Evolutionary conservation across 495 filamentous ascomycete genomes (phyloP).

Genomic region (Achaetomiella virescens): DNA sequence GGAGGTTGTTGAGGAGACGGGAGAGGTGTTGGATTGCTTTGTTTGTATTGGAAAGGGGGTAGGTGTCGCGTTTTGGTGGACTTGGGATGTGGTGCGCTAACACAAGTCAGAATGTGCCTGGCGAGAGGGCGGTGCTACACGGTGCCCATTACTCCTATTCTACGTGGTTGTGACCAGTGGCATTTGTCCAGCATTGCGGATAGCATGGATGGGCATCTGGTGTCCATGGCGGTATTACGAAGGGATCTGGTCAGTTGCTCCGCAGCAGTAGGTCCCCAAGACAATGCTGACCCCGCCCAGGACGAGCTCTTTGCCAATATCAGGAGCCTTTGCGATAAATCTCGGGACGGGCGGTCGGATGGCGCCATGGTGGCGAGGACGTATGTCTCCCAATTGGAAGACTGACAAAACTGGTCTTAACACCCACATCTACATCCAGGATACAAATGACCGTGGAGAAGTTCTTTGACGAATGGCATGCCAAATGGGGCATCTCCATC

Average conservation of each 20-base stretch:
- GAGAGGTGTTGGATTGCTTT: constrained; percentile 66
- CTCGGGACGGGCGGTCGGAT: constrained; percentile 37
- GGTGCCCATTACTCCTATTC: constrained; percentile 55
- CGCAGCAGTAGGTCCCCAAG: background rate
- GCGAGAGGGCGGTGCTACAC: constrained; percentile 63
- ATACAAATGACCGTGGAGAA: constrained; percentile 56
- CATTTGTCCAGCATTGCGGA: constrained; percentile 57
- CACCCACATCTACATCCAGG: too few species aligned
- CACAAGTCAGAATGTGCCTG: constrained; percentile 52
- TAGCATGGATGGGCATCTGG: constrained; percentile 59
- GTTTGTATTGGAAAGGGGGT: constrained; percentile 61
- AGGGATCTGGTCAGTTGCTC: constrained; percentile 55
- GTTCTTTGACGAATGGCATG: constrained; percentile 58
- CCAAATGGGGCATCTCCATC: constrained; percentile 54
- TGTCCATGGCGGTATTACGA: constrained; percentile 61
- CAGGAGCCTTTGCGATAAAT: constrained; percentile 56
- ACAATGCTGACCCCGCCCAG: constrained; percentile 30
- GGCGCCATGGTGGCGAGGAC: constrained; percentile 51
- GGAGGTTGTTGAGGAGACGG: constrained; percentile 54
- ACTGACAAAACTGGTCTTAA: too few species aligned
- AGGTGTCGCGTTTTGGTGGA: background rate
- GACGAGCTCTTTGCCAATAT: constrained; percentile 55
- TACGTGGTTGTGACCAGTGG: constrained; percentile 63
- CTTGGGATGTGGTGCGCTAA: background rate
- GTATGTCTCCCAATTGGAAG: constrained; percentile 30